A percentile compares a stretch with the other conserved stretches of the same genome.
Conservation (phyloP, 305 asterid genomes). For the Vinca major region DNA sequence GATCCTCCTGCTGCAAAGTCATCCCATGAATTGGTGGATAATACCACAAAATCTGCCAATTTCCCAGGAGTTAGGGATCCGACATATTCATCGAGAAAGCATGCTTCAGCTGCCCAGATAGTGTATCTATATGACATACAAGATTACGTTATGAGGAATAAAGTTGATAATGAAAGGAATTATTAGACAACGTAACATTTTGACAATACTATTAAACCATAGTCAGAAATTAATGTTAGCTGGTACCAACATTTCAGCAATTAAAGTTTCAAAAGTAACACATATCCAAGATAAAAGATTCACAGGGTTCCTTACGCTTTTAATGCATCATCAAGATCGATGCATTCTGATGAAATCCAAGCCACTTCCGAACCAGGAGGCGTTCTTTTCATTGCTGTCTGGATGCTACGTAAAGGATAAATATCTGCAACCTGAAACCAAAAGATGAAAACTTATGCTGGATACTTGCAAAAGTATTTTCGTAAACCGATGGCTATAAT, state of each 20-base stretch:
- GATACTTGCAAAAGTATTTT: background rate
- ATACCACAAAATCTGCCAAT: slow-evolving; percentile 79
- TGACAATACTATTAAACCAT: too few relatives aligned
- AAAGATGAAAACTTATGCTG: slow-evolving; percentile 4
- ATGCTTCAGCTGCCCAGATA: slow-evolving; percentile 72
- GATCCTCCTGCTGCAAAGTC: slow-evolving; percentile 36
- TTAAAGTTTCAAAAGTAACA: background rate
- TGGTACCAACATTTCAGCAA: background rate
- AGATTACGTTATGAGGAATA: background rate
- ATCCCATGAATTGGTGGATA: slow-evolving; percentile 65
- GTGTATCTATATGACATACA: slow-evolving; percentile 46
- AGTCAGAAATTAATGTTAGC: too few relatives aligned
- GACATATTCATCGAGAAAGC: slow-evolving; percentile 73
- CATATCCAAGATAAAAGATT: background rate
- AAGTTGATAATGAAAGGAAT: background rate
- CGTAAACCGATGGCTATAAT: background rate
- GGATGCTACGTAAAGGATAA: slow-evolving; percentile 71
- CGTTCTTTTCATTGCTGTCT: slow-evolving; percentile 62
- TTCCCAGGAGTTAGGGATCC: slow-evolving; percentile 82
- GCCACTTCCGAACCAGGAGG: slow-evolving; percentile 68
- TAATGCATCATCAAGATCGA: slow-evolving; percentile 54
- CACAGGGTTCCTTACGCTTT: slow-evolving; percentile 42
- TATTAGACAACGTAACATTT: too few relatives aligned
- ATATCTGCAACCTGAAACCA: slow-evolving; percentile 68
- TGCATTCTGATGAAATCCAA: slow-evolving; percentile 73